Base-by-base conservation (phyloP, 2,329 filamentous ascomycete genomes). In the Colletotrichum siamense region DNA sequence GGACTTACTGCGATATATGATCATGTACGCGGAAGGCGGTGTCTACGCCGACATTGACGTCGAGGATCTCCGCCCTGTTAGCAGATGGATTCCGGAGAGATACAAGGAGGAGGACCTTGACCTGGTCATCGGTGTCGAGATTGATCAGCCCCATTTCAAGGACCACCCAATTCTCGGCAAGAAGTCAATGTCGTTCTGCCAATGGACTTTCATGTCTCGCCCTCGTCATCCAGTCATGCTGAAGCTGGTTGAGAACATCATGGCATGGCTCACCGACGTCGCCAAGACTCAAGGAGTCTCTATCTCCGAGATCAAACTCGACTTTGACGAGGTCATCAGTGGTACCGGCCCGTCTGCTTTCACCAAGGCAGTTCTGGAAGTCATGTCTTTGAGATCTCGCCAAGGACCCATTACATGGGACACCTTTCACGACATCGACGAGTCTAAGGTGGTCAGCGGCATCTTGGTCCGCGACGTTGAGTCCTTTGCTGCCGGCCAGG, bases 21-120 rank as follows among this genome's bases (percentile, higher is more conserved):
- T 94, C 76, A 88, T 96, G 77, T 91, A 96, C 69, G 94, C 94
- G n/a, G 90, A 95, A 78, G 95, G 95, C 64, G 95, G 95, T 26
- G 93, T 96, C 78, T 95, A 95, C 80, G 88, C 87, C 66, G 91
- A 93, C 79, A 84, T 86, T 59, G 85, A 86, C 22, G 84, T 86
- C 3, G 84, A 86, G 15, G 84, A 84, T 5, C 75, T 85, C 8
- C 80, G 79, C 2, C 83, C 83, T 1, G 82, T 86, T 8, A 79
- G 82, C 57, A 80, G 84, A 2, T 87, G 86, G 72, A 81, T 86
- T 16, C 85, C 84, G 0, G 65, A 92, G 63, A 88, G 91, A 24
- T 94, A 92, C 82, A 83, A 90, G 71, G 89, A 92, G 78, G 82
- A 85, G n/a, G 91, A 94, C n/a, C 89, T 95, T 66, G 91, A 94